Base-by-base conservation (phyloP, 2,329 filamentous ascomycete genomes). In the Diaporthe velutina region DNA sequence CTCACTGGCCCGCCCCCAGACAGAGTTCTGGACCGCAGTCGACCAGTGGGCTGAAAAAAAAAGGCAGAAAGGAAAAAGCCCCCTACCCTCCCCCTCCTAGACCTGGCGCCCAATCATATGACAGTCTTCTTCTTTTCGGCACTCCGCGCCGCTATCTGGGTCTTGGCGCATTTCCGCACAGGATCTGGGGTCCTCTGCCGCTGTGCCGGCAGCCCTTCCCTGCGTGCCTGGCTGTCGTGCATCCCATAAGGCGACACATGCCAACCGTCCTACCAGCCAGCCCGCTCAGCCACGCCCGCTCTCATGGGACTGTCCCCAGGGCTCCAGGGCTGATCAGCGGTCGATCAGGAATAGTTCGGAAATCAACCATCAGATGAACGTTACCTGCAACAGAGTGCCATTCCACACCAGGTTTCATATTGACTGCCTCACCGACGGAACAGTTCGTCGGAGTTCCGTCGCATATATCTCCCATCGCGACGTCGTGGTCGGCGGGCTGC, bases 81-180 rank as follows among this genome's bases (percentile, higher is more conserved):
- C 33, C 1, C 54, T 19, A 10, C 55, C 8, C 33, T 15, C 55
- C 33, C n/a, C 22, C 55, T n/a, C 33, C 33, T 22, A 60, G 2
- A 19, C 61, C 30, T 67, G 38, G 42, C 22, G 19, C 42, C 33
- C 45, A 52, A 68, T 68, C 22, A 28, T 28, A 68, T n/a, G 25
- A 12, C 45, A 38, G 48, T 15, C 12, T 10, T 10, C 2, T 28
- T 38, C 0, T 68, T 67, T 52, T 68, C 64, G 64, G 64, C 64
- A 68, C 64, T 54, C 45, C 64, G 64, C 48, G 64, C 64, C 64
- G 64, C 48, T 40, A 68, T 54, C 64, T 54, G n/a, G n/a, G n/a
- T 28, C 64, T 68, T 68, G 64, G 48, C 64, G 48, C 48, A 28
- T 38, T 22, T 68, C 15, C 15, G 33, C 48, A 12, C 33, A 67